Conservation (phyloP, 768 basidiomycete species). For the Termitomyces sp. region DNA sequence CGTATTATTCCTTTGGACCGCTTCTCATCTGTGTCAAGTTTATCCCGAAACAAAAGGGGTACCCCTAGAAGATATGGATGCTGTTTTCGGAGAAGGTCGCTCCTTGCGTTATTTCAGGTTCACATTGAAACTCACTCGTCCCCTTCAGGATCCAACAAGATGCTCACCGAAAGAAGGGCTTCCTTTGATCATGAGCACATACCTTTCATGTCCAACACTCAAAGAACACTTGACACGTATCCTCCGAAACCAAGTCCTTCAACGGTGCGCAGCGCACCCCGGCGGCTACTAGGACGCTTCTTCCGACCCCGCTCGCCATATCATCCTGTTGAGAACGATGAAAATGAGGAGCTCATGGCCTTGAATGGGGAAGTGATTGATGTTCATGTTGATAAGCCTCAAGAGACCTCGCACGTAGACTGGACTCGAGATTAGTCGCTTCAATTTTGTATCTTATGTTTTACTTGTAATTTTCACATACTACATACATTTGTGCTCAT, state of each 20-base stretch:
- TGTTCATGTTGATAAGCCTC: conserved; percentile 4
- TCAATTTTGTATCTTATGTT: not conserved
- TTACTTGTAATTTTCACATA: not conserved
- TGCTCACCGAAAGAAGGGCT: not conserved
- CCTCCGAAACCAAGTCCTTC: conserved; percentile 11
- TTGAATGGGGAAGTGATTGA: conserved; percentile 9
- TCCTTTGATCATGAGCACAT: conserved; percentile 6
- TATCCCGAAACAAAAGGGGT: conserved; percentile 88
- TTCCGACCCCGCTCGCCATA: conserved; percentile 12
- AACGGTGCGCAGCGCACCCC: not conserved
- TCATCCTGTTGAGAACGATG: conserved; percentile 7
- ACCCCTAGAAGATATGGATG: conserved; percentile 88
- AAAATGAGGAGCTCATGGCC: conserved; percentile 15
- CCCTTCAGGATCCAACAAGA: conserved; percentile 4
- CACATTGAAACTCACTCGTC: not conserved
- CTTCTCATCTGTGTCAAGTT: conserved; percentile 37
- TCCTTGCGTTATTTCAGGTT: not conserved
- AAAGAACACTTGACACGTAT: conserved; percentile 3
- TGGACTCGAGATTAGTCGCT: not conserved
- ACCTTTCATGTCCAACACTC: conserved; percentile 3
- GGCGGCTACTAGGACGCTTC: conserved; percentile 14
- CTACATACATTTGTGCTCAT: too few relatives aligned
- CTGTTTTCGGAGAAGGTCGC: conserved; percentile 86
- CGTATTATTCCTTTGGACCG: not conserved
- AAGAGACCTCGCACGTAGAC: not conserved